Evolutionary conservation across 192 early-diverging fungal genomes (phyloP).

Genomic region (Coemansia pectinata): DNA sequence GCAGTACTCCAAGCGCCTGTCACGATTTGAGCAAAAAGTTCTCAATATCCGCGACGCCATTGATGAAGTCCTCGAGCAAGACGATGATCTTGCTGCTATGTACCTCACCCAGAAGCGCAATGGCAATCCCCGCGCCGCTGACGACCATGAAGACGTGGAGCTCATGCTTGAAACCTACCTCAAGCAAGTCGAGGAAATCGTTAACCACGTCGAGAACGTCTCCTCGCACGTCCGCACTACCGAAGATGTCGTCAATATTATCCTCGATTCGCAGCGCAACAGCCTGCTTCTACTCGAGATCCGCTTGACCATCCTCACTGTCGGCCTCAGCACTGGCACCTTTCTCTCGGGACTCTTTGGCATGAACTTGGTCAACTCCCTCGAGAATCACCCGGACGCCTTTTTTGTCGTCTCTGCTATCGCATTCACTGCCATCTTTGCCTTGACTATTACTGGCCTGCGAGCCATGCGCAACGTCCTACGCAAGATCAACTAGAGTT

Average conservation of each 20-base stretch:
- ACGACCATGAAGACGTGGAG: constrained; percentile 88
- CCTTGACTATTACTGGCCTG: constrained; percentile 36
- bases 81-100: constrained; percentile 90
- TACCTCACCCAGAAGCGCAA: constrained; percentile 81
- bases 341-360: constrained; percentile 80
- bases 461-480: constrained; percentile 52
- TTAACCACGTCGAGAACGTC: constrained; percentile 68
- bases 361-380: constrained; percentile 82
- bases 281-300: constrained; percentile 83
- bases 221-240: constrained; percentile 73
- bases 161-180: constrained; percentile 88
- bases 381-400: constrained; percentile 69
- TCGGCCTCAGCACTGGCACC: constrained; percentile 73
- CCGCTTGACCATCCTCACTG: constrained; percentile 75
- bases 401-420: constrained; percentile 65
- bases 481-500: constrained; percentile 36
- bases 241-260: constrained; percentile 82
- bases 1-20: constrained; percentile 73
- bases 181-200: constrained; percentile 83
- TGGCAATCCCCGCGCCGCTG: constrained; percentile 54
- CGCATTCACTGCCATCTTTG: constrained; percentile 43
- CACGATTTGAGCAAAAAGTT: constrained; percentile 77
- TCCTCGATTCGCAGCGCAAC: constrained; percentile 84
- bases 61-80: constrained; percentile 79
- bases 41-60: constrained; percentile 75